Evolutionary conservation across 257 asterid genomes (phyloP), one percentile per base, ranked within the genome.

Genomic region (Orobanche coerulescens): DNA sequence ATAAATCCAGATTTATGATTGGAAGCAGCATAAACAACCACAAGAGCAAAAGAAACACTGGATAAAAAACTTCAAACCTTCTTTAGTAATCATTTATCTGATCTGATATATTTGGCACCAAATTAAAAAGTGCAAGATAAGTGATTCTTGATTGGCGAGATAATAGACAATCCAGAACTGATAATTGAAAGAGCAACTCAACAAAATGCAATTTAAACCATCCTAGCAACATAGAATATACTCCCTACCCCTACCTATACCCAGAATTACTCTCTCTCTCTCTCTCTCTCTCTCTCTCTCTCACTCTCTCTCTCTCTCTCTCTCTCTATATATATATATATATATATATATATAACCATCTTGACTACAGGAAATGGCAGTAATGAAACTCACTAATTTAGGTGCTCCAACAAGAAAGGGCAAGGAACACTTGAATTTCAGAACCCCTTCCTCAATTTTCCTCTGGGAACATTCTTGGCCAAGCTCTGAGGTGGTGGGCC

Each of bases 321-420:
- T n/a, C n/a, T n/a, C n/a, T n/a, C n/a, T n/a, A n/a, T n/a, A n/a
- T n/a, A n/a, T n/a, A n/a, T n/a, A n/a, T n/a, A n/a, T n/a, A n/a
- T n/a, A n/a, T n/a, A n/a, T n/a, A n/a, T n/a, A n/a, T n/a, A n/a
- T n/a, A n/a, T n/a, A 6, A 57, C 55, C 50, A 31, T 39, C 16
- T 14, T 30, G 28, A 44, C 47, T 39, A 1, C 14, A 44, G 16
- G 25, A 43, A 30, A 60, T 16, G 23, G 9, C 0, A 42, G 51
- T 9, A 20, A 26, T 23, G 0, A 25, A 26, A 13, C 51, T 22
- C 73, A 89, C 97, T 86, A 46, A 60, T 75, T 71, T 81, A 0
- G 92, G 87, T 44, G 89, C 94, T 24, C 81, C 78, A 33, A 28
- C 64, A 24, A 75, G 93, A 58, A 86, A 82, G n/a, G 84, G 85